phyloP scores from a whole-genome alignment of 2,329 filamentous ascomycete species.

The Fusarium duplospermum region DNA sequence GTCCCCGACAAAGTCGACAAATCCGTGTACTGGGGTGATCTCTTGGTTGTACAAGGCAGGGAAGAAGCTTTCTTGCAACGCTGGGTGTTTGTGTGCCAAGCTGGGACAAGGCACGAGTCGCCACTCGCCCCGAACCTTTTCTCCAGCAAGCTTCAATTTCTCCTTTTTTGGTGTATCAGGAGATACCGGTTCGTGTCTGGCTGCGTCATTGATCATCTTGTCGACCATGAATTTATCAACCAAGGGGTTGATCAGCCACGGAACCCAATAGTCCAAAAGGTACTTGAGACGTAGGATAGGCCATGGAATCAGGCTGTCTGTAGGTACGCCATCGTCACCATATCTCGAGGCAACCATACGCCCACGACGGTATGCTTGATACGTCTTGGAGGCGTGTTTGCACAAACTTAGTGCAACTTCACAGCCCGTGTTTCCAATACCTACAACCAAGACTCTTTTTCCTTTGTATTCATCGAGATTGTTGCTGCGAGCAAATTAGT shows the following conservation, averaged over 20 bases:
- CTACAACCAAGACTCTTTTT: constrained; percentile 1
- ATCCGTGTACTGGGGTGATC: background rate
- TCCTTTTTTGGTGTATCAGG: background rate
- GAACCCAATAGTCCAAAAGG: background rate
- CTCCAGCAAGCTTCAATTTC: background rate
- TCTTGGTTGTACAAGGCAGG: background rate
- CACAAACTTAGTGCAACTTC: background rate
- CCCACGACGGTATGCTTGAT: background rate
- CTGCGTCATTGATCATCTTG: constrained; percentile 2
- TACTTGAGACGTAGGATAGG: constrained; percentile 1
- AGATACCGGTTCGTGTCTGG: background rate
- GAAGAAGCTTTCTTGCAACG: background rate
- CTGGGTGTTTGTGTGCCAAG: constrained; percentile 1
- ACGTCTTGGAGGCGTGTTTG: background rate
- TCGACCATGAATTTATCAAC: background rate
- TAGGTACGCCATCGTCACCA: background rate
- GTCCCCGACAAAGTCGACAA: background rate
- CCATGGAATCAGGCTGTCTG: constrained; percentile 4
- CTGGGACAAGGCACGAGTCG: background rate
- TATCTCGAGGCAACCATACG: background rate
- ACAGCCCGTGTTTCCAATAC: constrained; percentile 4
- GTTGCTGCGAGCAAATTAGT: background rate
- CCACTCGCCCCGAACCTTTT: background rate
- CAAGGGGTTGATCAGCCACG: background rate
- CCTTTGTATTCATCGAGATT: background rate